Evolutionary conservation across 78 protist species (phyloP), one percentile per base, ranked within the genome.

Genomic region (Protostelium mycophagum): DNA sequence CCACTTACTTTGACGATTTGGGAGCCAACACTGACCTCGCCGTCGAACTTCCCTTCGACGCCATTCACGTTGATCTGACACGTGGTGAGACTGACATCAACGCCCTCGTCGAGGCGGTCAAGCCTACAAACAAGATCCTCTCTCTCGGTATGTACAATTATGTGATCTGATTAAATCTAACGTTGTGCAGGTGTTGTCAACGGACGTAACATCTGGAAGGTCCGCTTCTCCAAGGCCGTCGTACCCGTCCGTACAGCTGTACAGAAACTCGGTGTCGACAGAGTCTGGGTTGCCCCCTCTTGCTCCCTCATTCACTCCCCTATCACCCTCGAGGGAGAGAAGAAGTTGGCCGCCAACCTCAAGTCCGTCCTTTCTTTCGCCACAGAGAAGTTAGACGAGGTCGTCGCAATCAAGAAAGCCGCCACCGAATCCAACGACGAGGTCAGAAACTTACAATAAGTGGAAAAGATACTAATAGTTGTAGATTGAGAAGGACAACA

Each of bases 151-250:
- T 39, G 37, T 86, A 85, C 83, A n/a, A 39, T 87, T 38, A n/a
- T 90, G 87, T 86, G 35, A 23, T 85, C 35, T 85, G n/a, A 90
- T 38, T 38, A 23, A 85, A 51, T 63, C 84, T 36, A 35, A 38
- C 28, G 28, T 35, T 10, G n/a, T 28, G 38, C 35, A 90, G 94
- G 95, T 86, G 38, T 93, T 0, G 90, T 93, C 9, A 90, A 88
- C 86, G 95, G 95, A 63, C 91, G 97, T 83, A 95, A 95, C 63
- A 87, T 93, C 84, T 95, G 97, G 97, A 92, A 87, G 86, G 88
- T 86, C 87, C 36, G 91, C 36, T 85, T 83, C n/a, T 34, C 85
- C 0, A 84, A 35, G 0, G 83, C 84, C 73, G 35, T 90, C 1
- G 28, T 31, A 28, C 35, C 34, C 28, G 36, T 84, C 63, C 10